Base-by-base conservation (phyloP, 371 early-diverging fungal species). In the Apophysomyces ossiformis region DNA sequence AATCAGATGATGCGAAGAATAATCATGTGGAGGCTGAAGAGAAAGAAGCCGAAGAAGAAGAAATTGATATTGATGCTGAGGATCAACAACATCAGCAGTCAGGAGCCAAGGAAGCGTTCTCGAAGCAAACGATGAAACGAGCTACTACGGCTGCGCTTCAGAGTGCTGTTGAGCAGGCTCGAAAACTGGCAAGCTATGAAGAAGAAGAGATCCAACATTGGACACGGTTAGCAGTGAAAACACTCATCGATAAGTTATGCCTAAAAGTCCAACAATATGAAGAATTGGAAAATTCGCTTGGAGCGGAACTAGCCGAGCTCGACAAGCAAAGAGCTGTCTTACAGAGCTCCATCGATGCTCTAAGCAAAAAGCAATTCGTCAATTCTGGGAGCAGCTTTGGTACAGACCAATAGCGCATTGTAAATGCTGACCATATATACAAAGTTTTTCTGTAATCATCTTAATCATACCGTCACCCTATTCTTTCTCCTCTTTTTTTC, bases 191-290 rank as follows among this genome's bases (percentile, higher is more conserved):
- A 18, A 74, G 76, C n/a, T 84, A 90, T 63, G 94, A 94, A 70
- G 93, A 93, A 64, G 78, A 85, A 35, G 96, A 96, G 75, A 89
- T 94, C 45, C 91, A 92, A 61, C 84, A 86, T 37, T 80, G 94
- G 77, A 90, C 93, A 15, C 82, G 89, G n/a, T 79, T 87, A 26
- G 88, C 93, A 0, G 88, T 95, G 15, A 93, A 96, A 59, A 79
- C 91, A 9, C 93, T 97, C 69, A 68, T 94, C 37, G 86, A 88
- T 68, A 96, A 96, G 74, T 68, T 97, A 64, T 87, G 91, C 56
- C 74, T 94, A 37, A 97, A 97, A 73, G 85, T 99, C 69, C 86
- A 88, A 72, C 94, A 96, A 67, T 95, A 97, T 64, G 94, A 94
- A 62, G 96, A 96, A 68, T 68, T 97, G 69, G 97, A 97, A 73